These are phyloP conservation scores for Lichtheimia ramosa DNA, from an alignment of 371 early-diverging fungal genomes.

Conservation along the genomic window DNA sequence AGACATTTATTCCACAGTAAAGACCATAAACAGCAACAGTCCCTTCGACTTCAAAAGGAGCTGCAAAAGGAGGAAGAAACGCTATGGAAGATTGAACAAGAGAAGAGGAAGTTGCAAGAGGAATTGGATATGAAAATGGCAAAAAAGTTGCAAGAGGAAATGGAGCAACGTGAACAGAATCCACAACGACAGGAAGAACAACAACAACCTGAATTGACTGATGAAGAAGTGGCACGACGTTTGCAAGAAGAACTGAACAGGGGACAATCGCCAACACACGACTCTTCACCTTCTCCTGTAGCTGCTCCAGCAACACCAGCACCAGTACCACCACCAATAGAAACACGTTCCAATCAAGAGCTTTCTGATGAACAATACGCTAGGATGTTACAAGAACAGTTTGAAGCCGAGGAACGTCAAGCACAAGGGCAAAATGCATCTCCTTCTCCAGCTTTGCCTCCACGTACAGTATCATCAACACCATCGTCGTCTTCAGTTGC, in stretches of 20 bases:
- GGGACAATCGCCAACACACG: slow-evolving; percentile 5
- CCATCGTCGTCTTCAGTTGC: background rate
- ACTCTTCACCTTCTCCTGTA: background rate
- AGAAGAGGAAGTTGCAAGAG: slow-evolving; percentile 6
- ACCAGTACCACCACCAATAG: background rate
- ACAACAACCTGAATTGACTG: slow-evolving; percentile 8
- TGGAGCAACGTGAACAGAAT: background rate
- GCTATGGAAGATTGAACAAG: slow-evolving; percentile 9
- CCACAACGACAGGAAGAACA: background rate
- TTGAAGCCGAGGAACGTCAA: slow-evolving; percentile 6
- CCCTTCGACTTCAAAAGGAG: slow-evolving; percentile 14
- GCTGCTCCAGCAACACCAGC: slow-evolving; percentile 1
- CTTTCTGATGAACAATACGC: slow-evolving; percentile 6
- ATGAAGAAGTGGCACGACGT: slow-evolving; percentile 11
- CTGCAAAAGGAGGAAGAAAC: slow-evolving; percentile 18
- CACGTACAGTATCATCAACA: background rate
- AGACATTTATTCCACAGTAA: slow-evolving; percentile 6
- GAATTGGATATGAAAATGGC: slow-evolving; percentile 11
- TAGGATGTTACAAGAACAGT: slow-evolving; percentile 8
- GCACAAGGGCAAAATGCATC: background rate
- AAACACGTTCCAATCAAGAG: background rate
- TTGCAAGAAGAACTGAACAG: slow-evolving; percentile 7
- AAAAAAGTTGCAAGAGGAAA: slow-evolving; percentile 9
- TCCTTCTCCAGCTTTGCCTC: background rate
- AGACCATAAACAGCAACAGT: slow-evolving; percentile 16